Percentiles rank a stretch among this genome's conserved stretches.
Evolutionary conservation across 2,329 filamentous ascomycete genomes (phyloP).

Genomic region (Alternaria incomplexa): DNA sequence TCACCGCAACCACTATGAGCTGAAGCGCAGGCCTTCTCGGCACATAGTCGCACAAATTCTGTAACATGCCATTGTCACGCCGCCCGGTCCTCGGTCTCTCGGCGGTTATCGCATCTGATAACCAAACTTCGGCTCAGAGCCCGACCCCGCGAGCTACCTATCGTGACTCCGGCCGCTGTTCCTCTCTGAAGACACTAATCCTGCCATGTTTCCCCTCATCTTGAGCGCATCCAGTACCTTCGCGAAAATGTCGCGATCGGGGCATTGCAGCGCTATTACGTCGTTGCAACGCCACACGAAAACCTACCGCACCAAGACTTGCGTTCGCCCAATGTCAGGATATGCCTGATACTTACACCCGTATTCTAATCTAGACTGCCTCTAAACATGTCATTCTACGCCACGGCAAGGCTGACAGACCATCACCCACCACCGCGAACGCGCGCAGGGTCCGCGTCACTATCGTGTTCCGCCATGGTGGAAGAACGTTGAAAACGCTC

Average conservation of each 20-base stretch:
- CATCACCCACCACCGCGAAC: not conserved
- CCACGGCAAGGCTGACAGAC: not conserved
- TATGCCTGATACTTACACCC: not conserved
- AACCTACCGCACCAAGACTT: not conserved
- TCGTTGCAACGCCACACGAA: constrained; percentile 6
- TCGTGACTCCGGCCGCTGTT: not conserved
- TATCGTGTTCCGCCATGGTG: not conserved
- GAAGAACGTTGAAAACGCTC: constrained; percentile 5
- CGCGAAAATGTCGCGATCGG: not conserved
- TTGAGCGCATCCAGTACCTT: not conserved
- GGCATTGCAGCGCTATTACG: constrained; percentile 1
- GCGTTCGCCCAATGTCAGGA: not conserved
- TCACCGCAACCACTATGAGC: not conserved
- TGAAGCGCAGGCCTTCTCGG: constrained; percentile 1
- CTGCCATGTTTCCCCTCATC: constrained; percentile 3
- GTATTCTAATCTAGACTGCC: not conserved
- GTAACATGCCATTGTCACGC: constrained; percentile 1
- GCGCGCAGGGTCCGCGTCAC: not conserved
- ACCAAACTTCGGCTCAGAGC: not conserved
- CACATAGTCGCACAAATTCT: constrained; percentile 5
- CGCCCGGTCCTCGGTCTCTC: constrained; percentile 3
- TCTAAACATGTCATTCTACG: not conserved
- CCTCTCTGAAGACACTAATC: not conserved
- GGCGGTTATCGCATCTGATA: constrained; percentile 17
- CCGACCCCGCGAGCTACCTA: not conserved